phyloP scores from a whole-genome alignment of 2,329 filamentous ascomycete species.

The Hymenoscyphus fructigenus region DNA sequence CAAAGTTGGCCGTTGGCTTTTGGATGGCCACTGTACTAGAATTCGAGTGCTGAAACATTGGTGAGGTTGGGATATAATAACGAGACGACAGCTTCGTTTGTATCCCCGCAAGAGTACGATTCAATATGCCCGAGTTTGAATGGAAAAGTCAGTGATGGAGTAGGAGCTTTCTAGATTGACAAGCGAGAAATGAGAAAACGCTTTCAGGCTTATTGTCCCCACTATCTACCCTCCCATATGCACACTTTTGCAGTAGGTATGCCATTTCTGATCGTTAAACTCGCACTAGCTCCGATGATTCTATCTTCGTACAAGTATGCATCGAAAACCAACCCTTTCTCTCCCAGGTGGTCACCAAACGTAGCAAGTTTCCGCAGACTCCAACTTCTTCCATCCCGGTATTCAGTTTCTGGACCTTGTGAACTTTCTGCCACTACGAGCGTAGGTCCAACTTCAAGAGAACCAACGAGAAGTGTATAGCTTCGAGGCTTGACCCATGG shows the following conservation, averaged over 20 bases:
- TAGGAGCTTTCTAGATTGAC: neutral
- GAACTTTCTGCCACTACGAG: neutral
- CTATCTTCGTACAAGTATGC: neutral
- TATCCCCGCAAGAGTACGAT: neutral
- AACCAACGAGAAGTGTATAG: neutral
- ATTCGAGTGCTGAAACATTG: neutral
- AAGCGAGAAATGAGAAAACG: neutral
- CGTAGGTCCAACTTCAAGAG: neutral
- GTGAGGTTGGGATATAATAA: neutral
- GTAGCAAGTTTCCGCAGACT: neutral
- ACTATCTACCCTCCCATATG: neutral
- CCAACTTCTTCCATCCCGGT: neutral
- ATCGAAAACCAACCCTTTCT: neutral
- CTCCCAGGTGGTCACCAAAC: neutral
- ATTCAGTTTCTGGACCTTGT: neutral
- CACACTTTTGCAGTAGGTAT: neutral
- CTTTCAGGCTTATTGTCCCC: too few species aligned
- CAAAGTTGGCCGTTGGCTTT: slow-evolving; percentile 28
- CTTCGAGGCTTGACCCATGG: neutral
- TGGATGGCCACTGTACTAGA: slow-evolving; percentile 22
- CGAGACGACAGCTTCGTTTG: slow-evolving; percentile 5
- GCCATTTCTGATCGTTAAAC: neutral
- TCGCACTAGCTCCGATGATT: neutral
- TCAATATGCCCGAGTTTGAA: neutral
- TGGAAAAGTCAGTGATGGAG: neutral